Evolutionary conservation across 495 filamentous ascomycete genomes (phyloP), one percentile per base, ranked within the genome.

Genomic region (Talaromyces wortmannii): DNA sequence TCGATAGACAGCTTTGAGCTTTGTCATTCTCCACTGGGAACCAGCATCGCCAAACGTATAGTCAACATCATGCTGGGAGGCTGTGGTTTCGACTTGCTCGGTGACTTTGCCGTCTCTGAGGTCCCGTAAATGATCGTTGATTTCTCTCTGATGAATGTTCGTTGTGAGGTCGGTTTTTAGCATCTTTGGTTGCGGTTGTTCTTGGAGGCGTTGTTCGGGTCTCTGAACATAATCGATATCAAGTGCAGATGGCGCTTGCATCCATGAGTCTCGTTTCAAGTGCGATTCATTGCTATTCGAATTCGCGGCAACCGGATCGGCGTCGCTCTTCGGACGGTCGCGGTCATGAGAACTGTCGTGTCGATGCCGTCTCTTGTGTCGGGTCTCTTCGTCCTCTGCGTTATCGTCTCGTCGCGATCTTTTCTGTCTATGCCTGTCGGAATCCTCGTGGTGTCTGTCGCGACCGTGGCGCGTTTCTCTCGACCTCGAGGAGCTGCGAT

Each of bases 21-120:
- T 96, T 32, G 85, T 92, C 92, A 97, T 97, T 46, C 94, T 84
- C 92, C 95, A 99, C 57, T 87, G 79, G 15, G 91, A 89, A 0
- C 95, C 94, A 12, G 81, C 67, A 67, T 99, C 95, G 15, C 94
- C 94, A 70, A 99, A 96, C 0, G 75, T 88, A 64, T 97, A 99
- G 55, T 77, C 72, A 12, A 95, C 83, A 32, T 88, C 82, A 58
- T 86, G 82, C 56, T 82, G 75, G 1, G 77, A 69, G 10, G 76
- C 71, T 50, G 82, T 68, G 13, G 78, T 66, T 33, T 81, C 72
- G 7, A 81, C 69, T 30, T 79, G 70, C 31, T 81, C 74, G 0
- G 81, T 49, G 0, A 60, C 72, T 53, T 78, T 84, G 0, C 81
- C 83, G 31, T 83, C 78, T 29, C 73, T 72, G 30, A 89, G 59